Base-by-base conservation (phyloP, 176 grass and related monocot species). In the Puya raimondii region DNA sequence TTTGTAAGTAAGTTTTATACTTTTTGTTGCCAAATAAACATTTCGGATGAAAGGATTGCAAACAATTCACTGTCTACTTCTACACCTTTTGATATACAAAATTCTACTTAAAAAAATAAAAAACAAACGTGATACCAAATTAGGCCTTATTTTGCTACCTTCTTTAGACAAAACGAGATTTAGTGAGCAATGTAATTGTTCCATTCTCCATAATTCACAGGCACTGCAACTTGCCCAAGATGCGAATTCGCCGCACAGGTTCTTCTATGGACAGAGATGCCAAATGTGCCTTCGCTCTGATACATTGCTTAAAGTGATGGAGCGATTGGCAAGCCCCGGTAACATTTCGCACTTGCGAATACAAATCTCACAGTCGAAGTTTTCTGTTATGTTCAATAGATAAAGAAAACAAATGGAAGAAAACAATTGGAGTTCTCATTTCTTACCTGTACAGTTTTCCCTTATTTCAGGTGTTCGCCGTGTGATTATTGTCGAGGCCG, bases 281-380 rank as follows among this genome's bases (percentile, higher is more conserved):
- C 95, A 99, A 76, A 99, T 99, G 95, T 99, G 95, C 79, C 90
- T 99, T 12, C 87, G 87, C 23, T 82, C 87, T 48, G 95, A 99
- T 81, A n/a, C 90, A 54, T 68, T 94, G 80, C 67, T 91, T 52
- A 99, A 99, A 76, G 95, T 99, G 76, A 91, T 99, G 95, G 95
- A 99, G 68, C 85, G 95, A 66, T 68, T 99, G 79, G 80, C 90
- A 58, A 99, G 91, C 84, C 95, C 90, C 82, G 95, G 90, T 99
- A 82, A 54, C 16, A 73, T 12, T 52, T 73, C 9, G n/a, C 29
- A 9, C 1, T 17, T 73, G 48, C 66, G 47, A 13, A 16, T 66
- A 50, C 53, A 23, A 59, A 17, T 79, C 26, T 18, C 23, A 51
- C 20, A 17, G 53, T 72, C 21, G 25, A 11, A 53, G 53, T 2